Base-by-base conservation (phyloP, 345 rosid genomes). In the Lepidium sativum region DNA sequence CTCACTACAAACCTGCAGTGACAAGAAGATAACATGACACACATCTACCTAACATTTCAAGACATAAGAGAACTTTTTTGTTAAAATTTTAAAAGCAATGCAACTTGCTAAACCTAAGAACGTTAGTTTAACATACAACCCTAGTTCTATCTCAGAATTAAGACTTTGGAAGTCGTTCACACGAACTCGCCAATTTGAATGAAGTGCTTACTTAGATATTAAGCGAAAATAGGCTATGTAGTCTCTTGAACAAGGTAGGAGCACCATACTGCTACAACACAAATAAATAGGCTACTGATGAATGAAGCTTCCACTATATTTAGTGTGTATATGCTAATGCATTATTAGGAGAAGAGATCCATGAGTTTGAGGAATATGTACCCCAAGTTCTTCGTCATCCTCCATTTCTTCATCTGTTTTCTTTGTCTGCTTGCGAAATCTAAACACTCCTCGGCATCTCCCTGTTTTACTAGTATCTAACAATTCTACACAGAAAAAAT, bases 331-430 rank as follows among this genome's bases (percentile, higher is more conserved):
- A 72, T 68, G 75, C 72, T 44, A 61, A 35, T 58, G 69, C 31
- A 33, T 40, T 53, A 77, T 58, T 21, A 68, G 35, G 58, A 47
- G 31, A 54, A 58, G 31, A 40, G 33, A 53, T 58, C 39, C 63
- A 27, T 57, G 44, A 35, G 65, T 54, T 53, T 47, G 67, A 38
- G 34, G 39, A 29, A 60, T 60, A 73, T 79, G 65, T 80, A 88
- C 86, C 81, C 82, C 84, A 31, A 47, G 59, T 69, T 89, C 96
- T 78, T 86, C 91, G 68, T 79, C 95, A 65, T 73, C 77, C 50
- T 54, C 70, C 52, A 60, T 81, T 73, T 78, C 80, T 60, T 57
- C 77, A 57, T 78, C 78, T 13, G 61, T 72, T 56, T 75, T 65
- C 63, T 67, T 71, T 45, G 68, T 79, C 56, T 66, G 54, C 75